Base-by-base conservation (phyloP, 805 yeast species). In the Schwanniomyces polymorphus region DNA sequence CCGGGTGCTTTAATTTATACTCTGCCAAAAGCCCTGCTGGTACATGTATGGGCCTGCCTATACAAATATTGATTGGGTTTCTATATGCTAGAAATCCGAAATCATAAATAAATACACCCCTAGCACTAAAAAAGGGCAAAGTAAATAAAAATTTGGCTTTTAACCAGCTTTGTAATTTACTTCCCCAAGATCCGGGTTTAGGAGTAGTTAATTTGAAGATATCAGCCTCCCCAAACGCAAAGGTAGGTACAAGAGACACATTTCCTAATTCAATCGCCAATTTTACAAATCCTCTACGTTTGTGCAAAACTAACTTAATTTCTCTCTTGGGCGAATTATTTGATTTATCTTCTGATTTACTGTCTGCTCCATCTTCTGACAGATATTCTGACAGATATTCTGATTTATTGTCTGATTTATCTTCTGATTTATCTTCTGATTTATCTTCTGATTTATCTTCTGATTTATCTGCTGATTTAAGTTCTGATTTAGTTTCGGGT, bases 91-190 rank as follows among this genome's bases (percentile, higher is more conserved):
- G 66, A 27, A 94, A 68, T 0, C 99, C 99, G 68, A 87, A 88
- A 61, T 91, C 97, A 58, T 91, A 88, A 58, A 92, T 89, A 68
- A 92, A 91, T 0, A 94, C 75, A 0, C 98, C 97, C 39, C 98
- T 75, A 1, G 97, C 97, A 61, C 88, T 85, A 68, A 94, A 87
- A 42, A 94, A 80, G 0, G 99, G 99, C 5, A 94, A 59, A 0
- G 99, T 91, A 66, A 92, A 92, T 1, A 92, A 94, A 44, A 84
- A 76, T 31, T 69, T 74, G 26, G 72, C 72, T 58, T 94, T 92
- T 59, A 92, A 62, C 82, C 89, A 81, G 28, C 77, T 64, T 64
- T 92, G 98, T 44, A 86, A 62, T 46, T 72, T 69, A 57, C 81
- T 77, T 78, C 77, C 62, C 63, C 57, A 58, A 37, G 78, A 57